These are phyloP conservation scores for Diaporthe nobilis DNA, from an alignment of 2,329 filamentous ascomycete genomes.

Conservation along the genomic window DNA sequence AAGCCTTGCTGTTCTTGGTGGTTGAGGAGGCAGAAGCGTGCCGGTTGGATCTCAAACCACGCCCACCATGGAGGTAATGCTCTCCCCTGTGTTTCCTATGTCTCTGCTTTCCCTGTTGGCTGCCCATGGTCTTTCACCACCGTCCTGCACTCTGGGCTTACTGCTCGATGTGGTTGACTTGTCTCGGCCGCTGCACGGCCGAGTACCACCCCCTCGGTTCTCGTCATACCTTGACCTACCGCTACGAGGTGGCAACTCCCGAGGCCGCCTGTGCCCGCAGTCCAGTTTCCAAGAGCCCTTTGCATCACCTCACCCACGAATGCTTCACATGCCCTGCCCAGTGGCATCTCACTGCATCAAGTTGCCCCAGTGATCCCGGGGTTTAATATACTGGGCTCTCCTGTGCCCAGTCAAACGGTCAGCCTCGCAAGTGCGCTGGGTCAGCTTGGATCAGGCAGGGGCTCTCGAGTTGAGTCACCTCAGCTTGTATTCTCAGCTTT, in stretches of 20 bases:
- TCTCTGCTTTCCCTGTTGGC: conserved; percentile 26
- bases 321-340: conserved; percentile 35
- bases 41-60: conserved; percentile 28
- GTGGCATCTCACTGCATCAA: conserved; percentile 38
- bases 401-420: neutral
- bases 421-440: conserved; percentile 12
- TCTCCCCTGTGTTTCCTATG: conserved; percentile 4
- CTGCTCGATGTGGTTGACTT: conserved; percentile 24
- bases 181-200: conserved; percentile 40
- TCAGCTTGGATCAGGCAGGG: conserved; percentile 24
- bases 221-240: conserved; percentile 38
- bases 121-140: neutral
- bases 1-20: neutral
- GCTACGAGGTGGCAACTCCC: conserved; percentile 30
- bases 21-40: neutral
- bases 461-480: conserved; percentile 39
- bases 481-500: conserved; percentile 37
- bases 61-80: conserved; percentile 41
- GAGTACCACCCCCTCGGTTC: conserved; percentile 36
- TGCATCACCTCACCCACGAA: conserved; percentile 34
- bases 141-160: conserved; percentile 6
- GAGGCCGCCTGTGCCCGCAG: conserved; percentile 12
- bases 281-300: conserved; percentile 15
- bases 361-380: conserved; percentile 11
- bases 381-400: conserved; percentile 14